Evolutionary conservation across 192 early-diverging fungal species (phyloP), one percentile per base, ranked within the genome.

Genomic region (Gaertneriomyces semiglobifer): DNA sequence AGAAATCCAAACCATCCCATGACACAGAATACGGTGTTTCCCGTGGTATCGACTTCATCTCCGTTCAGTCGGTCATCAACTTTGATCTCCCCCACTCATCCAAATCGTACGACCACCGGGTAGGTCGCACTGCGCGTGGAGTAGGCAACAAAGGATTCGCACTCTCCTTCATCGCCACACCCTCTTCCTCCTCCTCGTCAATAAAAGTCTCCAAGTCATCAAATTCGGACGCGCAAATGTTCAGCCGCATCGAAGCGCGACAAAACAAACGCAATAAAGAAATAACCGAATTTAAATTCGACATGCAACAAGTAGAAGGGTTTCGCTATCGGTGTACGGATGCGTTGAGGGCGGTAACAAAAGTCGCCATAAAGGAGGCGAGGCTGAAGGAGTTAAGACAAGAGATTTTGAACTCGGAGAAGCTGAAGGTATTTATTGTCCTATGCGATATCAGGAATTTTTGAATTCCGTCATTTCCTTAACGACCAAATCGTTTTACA

Each of bases 391-490:
- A 99, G 74, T 72, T 99, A 63, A 93, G 93, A 76, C 81, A 85
- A 41, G 96, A 99, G 79, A 95, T 97, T 58, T 65, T 99, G 54
- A 95, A 93, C 73, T 94, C 92, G 14, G 92, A 97, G 71, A 96
- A 93, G 75, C 84, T 99, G 53, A 92, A 93, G 82, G 80, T 84
- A 68, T 33, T 51, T 58, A 16, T 14, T 14, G 43, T 48, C 1
- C 16, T 50, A 12, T 50, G 48, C 48, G 12, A 1, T 12, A 1
- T 14, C 33, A 4, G 12, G 14, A 16, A 8, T 57, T 16, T 33
- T 4, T 33, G 16, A 38, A 14, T 57, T 12, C 33, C 12, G 4
- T 33, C 39, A 4, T 5, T 38, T 14, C 14, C 33, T 16, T 16
- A 20, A 57, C n/a, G 55, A 4, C 38, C 0, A 18, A 14, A 38